Conservation (phyloP, 2,329 filamentous ascomycete genomes). For the Aspergillus carbonarius region DNA sequence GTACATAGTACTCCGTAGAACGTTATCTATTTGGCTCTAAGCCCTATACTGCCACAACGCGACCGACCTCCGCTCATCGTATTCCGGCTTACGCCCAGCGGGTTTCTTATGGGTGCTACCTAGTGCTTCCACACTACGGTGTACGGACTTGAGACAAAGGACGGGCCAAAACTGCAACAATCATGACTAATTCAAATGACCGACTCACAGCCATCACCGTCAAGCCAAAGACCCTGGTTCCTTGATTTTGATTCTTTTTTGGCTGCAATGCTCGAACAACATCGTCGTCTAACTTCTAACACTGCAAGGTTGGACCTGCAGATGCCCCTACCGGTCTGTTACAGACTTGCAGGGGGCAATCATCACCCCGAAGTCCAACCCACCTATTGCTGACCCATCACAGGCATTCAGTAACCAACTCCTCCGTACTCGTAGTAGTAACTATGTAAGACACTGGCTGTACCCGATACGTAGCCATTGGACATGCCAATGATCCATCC, state of each 20-base stretch:
- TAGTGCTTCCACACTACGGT: neutral
- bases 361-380: too few species aligned
- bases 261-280: neutral
- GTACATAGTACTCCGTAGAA: too few species aligned
- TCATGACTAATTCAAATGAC: neutral
- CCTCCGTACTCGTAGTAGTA: too few species aligned
- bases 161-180: neutral
- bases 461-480: too few species aligned
- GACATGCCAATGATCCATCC: too few species aligned
- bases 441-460: too few species aligned
- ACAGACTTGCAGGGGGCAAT: neutral
- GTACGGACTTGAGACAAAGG: neutral
- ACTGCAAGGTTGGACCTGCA: neutral
- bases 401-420: too few species aligned
- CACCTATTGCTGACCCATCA: too few species aligned
- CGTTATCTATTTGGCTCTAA: neutral
- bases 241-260: too few species aligned
- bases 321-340: neutral
- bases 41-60: neutral
- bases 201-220: neutral
- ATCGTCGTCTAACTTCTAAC: neutral
- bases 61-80: neutral
- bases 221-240: neutral
- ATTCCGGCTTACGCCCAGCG: neutral
- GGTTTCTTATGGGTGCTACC: neutral